Evolutionary conservation across 176 grass and related monocot genomes (phyloP).

Genomic region (Aegilops sharonensis): DNA sequence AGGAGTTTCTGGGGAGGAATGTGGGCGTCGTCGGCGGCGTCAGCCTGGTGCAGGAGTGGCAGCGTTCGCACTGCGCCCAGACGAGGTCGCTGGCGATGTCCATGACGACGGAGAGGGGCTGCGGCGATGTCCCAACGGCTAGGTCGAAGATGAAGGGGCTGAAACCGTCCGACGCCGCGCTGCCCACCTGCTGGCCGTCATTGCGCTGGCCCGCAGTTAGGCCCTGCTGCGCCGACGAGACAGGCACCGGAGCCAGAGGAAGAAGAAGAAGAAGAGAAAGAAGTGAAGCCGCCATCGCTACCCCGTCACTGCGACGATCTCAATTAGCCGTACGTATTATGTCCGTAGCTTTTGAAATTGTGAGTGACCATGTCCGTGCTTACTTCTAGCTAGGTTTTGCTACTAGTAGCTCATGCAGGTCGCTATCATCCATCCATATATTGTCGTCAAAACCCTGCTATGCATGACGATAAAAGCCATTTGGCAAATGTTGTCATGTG

Average conservation of each 20-base stretch:
- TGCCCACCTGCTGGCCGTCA: neutral
- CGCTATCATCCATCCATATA: too few relatives aligned
- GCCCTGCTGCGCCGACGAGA: neutral
- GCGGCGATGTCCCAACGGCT: neutral
- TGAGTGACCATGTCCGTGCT: too few relatives aligned
- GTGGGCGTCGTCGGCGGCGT: neutral
- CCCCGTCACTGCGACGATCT: too few relatives aligned
- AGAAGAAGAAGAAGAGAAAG: neutral
- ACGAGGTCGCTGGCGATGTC: neutral
- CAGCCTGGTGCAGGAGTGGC: neutral
- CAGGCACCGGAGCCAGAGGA: neutral
- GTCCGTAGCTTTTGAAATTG: too few relatives aligned
- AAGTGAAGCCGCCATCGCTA: neutral
- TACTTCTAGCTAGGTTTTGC: too few relatives aligned
- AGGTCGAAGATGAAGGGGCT: constrained; percentile 12
- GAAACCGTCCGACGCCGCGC: neutral
- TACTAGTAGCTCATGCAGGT: too few relatives aligned
- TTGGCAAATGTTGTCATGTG: too few relatives aligned
- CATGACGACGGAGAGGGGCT: neutral
- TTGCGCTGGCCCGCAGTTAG: neutral
- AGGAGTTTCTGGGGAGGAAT: neutral
- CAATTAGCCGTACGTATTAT: too few relatives aligned
- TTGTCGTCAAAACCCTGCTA: too few relatives aligned
- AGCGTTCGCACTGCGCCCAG: constrained; percentile 7
- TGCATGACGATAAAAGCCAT: too few relatives aligned